These are phyloP conservation scores for Colletotrichum limetticola DNA, from an alignment of 2,329 filamentous ascomycete genomes.

Conservation along the genomic window DNA sequence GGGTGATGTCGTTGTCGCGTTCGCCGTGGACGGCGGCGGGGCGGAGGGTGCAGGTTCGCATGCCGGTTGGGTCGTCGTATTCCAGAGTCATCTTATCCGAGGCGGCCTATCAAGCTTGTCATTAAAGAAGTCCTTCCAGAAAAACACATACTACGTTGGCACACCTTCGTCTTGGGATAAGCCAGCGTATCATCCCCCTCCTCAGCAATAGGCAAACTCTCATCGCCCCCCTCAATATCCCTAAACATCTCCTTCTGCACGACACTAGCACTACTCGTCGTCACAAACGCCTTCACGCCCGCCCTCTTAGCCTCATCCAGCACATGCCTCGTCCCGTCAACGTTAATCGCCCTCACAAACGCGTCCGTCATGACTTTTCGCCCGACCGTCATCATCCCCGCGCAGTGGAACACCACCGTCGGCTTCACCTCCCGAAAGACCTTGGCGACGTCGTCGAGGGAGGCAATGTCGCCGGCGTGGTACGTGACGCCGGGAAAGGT, in stretches of 20 bases:
- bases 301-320: conserved; percentile 60
- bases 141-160: conserved; percentile 39
- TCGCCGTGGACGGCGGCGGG: conserved; percentile 36
- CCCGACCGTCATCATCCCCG: conserved; percentile 45
- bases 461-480: conserved; percentile 63
- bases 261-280: conserved; percentile 72
- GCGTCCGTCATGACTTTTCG: conserved; percentile 43
- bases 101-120: conserved; percentile 12
- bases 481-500: conserved; percentile 59
- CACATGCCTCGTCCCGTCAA: conserved; percentile 70
- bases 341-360: conserved; percentile 68
- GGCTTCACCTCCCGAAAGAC: conserved; percentile 64
- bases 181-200: conserved; percentile 19
- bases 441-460: conserved; percentile 53
- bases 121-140: accelerated
- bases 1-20: conserved; percentile 64
- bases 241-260: conserved; percentile 66
- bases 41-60: conserved; percentile 34
- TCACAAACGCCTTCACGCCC: conserved; percentile 67
- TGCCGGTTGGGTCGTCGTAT: conserved; percentile 22
- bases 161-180: conserved; percentile 71
- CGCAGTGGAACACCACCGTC: conserved; percentile 73
- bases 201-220: conserved; percentile 59
- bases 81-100: conserved; percentile 33
- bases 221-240: conserved; percentile 69